Conservation (phyloP, 352 stramenopile species). For the Phytophthora tubulina region DNA sequence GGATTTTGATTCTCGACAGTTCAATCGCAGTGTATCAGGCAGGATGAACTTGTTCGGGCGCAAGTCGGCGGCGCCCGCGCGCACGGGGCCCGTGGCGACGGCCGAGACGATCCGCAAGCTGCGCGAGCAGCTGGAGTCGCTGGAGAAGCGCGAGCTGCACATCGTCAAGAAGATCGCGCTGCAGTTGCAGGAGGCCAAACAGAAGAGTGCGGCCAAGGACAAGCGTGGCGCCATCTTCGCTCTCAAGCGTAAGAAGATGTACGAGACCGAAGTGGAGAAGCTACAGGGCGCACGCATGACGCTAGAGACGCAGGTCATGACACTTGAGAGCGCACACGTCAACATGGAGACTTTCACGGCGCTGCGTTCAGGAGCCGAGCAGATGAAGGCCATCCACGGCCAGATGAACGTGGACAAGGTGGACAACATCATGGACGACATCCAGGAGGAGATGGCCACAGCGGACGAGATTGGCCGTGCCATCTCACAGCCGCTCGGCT, state of each 20-base stretch:
- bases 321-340: constrained; percentile 91
- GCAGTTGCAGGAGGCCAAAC: constrained; percentile 95
- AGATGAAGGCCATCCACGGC: constrained; percentile 96
- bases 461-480: constrained; percentile 95
- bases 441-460: constrained; percentile 97
- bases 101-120: constrained; percentile 93
- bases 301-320: constrained; percentile 94
- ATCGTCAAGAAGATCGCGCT: constrained; percentile 97
- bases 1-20: too few relatives aligned
- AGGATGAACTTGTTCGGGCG: constrained; percentile 90
- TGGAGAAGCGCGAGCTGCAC: constrained; percentile 96
- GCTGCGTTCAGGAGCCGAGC: constrained; percentile 91
- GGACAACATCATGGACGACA: constrained; percentile 98
- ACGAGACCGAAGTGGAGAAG: constrained; percentile 98
- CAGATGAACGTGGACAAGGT: constrained; percentile 97
- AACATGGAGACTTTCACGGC: constrained; percentile 98
- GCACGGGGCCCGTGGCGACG: constrained; percentile 67
- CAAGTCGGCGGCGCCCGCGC: constrained; percentile 69
- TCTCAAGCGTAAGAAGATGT: constrained; percentile 99
- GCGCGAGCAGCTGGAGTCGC: constrained; percentile 89
- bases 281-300: constrained; percentile 97
- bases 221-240: constrained; percentile 98
- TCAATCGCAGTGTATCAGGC: not conserved
- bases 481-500: constrained; percentile 95
- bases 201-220: constrained; percentile 96